phyloP scores from a whole-genome alignment of 257 asterid species.

The Forsythia suspensa region DNA sequence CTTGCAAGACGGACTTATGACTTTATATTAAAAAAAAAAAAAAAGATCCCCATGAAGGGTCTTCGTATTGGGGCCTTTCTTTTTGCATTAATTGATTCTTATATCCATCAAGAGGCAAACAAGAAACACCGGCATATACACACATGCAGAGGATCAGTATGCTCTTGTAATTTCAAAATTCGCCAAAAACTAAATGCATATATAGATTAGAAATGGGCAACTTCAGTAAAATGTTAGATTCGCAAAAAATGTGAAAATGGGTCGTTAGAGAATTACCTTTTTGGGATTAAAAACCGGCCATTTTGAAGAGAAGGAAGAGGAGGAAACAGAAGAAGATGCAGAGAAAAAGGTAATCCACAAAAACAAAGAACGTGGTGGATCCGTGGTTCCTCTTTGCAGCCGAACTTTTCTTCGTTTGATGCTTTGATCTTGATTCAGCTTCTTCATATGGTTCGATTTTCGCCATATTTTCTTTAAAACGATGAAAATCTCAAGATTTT shows the following conservation, averaged over 20 bases:
- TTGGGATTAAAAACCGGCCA: neutral
- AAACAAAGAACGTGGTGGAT: neutral
- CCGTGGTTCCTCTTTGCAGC: constrained; percentile 4
- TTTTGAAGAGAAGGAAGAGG: neutral
- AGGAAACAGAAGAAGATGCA: constrained; percentile 9
- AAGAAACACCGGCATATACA: neutral
- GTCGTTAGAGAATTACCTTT: neutral
- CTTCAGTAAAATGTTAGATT: neutral
- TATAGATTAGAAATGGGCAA: neutral
- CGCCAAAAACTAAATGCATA: neutral
- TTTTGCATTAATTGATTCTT: neutral
- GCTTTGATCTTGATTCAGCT: neutral
- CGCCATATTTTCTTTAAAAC: neutral
- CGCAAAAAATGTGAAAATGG: neutral
- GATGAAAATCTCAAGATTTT: neutral
- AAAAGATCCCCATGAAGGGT: neutral
- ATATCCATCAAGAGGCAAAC: neutral
- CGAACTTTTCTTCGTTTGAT: neutral
- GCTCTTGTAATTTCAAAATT: neutral
- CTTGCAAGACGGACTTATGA: neutral
- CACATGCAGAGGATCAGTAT: neutral
- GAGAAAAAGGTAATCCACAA: constrained; percentile 13
- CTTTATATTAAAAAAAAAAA: neutral
- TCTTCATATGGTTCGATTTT: neutral
- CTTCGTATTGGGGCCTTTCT: neutral